Evolutionary conservation across 2,329 filamentous ascomycete genomes (phyloP).

Genomic region (Penicillium digitatum): DNA sequence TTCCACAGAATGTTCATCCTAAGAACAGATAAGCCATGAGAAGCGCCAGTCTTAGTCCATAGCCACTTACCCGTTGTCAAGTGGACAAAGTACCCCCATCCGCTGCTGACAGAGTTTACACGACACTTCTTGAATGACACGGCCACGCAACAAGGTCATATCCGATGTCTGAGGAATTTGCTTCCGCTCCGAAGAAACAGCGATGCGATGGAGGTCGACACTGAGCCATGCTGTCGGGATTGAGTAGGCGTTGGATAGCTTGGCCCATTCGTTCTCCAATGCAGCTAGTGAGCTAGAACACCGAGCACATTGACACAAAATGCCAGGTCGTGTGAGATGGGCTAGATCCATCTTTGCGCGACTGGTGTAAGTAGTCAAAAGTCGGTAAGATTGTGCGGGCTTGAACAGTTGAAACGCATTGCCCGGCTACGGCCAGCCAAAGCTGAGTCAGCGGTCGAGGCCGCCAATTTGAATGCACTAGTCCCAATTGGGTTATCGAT

Average conservation of each 20-base stretch:
- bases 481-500: constrained; percentile 21
- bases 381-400: constrained; percentile 17
- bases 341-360: constrained; percentile 34
- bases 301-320: constrained; percentile 37
- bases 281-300: constrained; percentile 41
- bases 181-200: constrained; percentile 36
- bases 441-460: constrained; percentile 30
- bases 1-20: constrained; percentile 42
- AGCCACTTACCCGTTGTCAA: constrained; percentile 37
- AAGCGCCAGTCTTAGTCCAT: not conserved
- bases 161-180: constrained; percentile 38
- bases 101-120: constrained; percentile 41
- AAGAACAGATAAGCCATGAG: not conserved
- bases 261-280: constrained; percentile 42
- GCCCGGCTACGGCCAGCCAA: constrained; percentile 3
- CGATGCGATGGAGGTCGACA: constrained; percentile 37
- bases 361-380: constrained; percentile 4
- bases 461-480: constrained; percentile 16
- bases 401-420: constrained; percentile 10
- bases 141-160: constrained; percentile 33
- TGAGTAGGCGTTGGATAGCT: constrained; percentile 37
- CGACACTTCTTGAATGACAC: constrained; percentile 35
- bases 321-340: constrained; percentile 35
- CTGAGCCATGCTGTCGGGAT: constrained; percentile 38
- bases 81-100: constrained; percentile 33